A percentile compares a stretch with the other conserved stretches of the same genome.
Conservation (phyloP, 2,329 filamentous ascomycete genomes). For the Phialophora expanda region DNA sequence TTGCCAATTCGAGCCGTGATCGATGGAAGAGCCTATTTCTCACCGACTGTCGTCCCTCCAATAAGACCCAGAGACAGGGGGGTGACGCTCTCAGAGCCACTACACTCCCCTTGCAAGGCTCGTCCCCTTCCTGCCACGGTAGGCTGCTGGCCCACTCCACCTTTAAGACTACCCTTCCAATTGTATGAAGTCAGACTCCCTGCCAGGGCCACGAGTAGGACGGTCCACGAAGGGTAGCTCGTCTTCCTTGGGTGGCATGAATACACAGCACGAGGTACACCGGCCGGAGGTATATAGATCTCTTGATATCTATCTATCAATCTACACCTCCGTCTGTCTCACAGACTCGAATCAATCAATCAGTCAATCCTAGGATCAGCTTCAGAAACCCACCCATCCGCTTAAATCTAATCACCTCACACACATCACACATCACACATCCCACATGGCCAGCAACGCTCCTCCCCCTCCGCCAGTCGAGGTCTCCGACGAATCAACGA, state of each 20-base stretch:
- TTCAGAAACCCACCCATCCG: not conserved
- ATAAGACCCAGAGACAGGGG: not conserved
- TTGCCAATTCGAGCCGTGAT: not conserved
- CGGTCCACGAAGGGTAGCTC: not conserved
- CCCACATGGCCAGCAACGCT: not conserved
- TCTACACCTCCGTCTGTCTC: not conserved
- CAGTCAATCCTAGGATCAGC: not conserved
- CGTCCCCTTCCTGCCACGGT: slow-evolving; percentile 7
- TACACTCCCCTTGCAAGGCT: not conserved
- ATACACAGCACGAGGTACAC: not conserved
- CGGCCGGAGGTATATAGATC: not conserved
- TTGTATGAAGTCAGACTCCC: not conserved
- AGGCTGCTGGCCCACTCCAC: not conserved
- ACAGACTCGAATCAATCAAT: not conserved
- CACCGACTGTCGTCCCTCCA: not conserved
- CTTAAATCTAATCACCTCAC: too few relatives aligned
- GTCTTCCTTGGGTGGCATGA: not conserved
- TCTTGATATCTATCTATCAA: too few relatives aligned
- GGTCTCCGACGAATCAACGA: not conserved
- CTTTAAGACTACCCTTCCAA: not conserved
- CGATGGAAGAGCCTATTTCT: not conserved
- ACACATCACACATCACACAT: too few relatives aligned
- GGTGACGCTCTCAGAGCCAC: not conserved
- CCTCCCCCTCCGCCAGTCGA: not conserved
- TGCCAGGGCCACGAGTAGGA: not conserved